Evolutionary conservation across 2,329 filamentous ascomycete genomes (phyloP).

Genomic region (Aspergillus tamarii): DNA sequence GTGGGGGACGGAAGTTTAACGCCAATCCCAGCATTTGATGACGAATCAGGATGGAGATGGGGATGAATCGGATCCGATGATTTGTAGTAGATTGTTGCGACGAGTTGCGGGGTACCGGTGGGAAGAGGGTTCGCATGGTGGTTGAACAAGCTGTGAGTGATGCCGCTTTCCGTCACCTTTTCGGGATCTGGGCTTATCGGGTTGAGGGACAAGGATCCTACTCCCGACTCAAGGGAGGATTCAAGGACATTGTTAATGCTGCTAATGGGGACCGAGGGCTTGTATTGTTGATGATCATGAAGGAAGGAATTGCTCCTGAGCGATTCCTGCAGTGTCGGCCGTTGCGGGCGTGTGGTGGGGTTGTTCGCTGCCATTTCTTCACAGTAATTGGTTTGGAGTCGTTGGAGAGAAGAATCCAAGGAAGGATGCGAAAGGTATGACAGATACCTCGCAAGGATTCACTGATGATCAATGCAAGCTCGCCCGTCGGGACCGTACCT

Average conservation of each 20-base stretch:
- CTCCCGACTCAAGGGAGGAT: constrained; percentile 28
- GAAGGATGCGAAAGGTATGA: background rate
- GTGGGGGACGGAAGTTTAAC: constrained; percentile 45
- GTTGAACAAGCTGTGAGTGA: constrained; percentile 52
- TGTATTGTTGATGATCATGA: constrained; percentile 54
- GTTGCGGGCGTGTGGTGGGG: constrained; percentile 34
- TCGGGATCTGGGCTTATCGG: constrained; percentile 44
- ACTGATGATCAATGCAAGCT: constrained; percentile 13
- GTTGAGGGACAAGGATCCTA: constrained; percentile 34
- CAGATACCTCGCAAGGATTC: background rate
- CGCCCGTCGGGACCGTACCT: constrained; percentile 14
- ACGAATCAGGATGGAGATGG: constrained; percentile 53
- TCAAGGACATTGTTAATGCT: constrained; percentile 43
- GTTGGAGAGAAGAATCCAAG: constrained; percentile 1
- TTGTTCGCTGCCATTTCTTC: constrained; percentile 35
- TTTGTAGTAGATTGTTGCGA: constrained; percentile 56
- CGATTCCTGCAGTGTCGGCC: constrained; percentile 48
- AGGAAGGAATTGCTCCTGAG: constrained; percentile 49
- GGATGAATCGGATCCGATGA: constrained; percentile 46
- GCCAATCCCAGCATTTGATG: constrained; percentile 38
- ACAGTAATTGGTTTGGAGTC: background rate
- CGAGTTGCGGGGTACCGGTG: constrained; percentile 46
- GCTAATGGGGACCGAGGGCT: constrained; percentile 38
- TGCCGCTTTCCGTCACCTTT: constrained; percentile 49
- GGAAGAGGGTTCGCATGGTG: constrained; percentile 43